phyloP scores from a whole-genome alignment of 2,329 filamentous ascomycete species.

The Phialemonium atrogriseum region DNA sequence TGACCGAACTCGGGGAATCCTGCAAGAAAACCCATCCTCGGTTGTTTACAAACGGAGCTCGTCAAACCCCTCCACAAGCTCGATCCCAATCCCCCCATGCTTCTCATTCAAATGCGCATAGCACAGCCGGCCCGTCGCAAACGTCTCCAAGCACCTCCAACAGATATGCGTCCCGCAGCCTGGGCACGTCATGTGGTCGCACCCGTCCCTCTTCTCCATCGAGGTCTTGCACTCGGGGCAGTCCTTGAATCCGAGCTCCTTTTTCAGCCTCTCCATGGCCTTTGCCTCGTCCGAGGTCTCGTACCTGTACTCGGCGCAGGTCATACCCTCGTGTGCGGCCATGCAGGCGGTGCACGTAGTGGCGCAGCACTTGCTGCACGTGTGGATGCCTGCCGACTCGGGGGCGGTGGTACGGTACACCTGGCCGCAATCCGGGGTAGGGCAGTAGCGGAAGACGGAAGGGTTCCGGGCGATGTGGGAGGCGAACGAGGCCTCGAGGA shows the following conservation, averaged over 20 bases:
- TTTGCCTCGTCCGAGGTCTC: slow-evolving; percentile 14
- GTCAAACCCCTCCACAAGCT: no score
- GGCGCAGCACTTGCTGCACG: slow-evolving; percentile 27
- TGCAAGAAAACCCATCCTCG: no score
- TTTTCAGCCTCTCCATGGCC: slow-evolving; percentile 21
- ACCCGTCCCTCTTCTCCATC: slow-evolving; percentile 35
- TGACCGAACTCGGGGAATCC: no score
- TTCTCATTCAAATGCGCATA: no score
- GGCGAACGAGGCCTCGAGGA: slow-evolving; percentile 27
- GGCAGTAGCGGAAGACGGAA: slow-evolving; percentile 27
- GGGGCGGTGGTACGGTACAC: slow-evolving; percentile 26
- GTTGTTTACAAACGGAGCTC: no score
- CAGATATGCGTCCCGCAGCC: slow-evolving; percentile 35
- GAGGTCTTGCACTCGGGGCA: slow-evolving; percentile 31
- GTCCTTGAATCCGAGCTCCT: slow-evolving; percentile 26
- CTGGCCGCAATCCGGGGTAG: slow-evolving; percentile 32
- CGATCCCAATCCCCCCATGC: no score
- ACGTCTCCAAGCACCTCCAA: slow-evolving; percentile 34
- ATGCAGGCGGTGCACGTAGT: slow-evolving; percentile 27
- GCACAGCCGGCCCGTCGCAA: no score
- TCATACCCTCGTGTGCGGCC: slow-evolving; percentile 21
- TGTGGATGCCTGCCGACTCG: slow-evolving; percentile 11
- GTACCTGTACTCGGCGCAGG: slow-evolving; percentile 25
- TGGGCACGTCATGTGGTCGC: slow-evolving; percentile 36
- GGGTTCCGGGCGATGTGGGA: slow-evolving; percentile 24